Conservation (phyloP, 2,329 filamentous ascomycete genomes). For the Colletotrichum tropicale region DNA sequence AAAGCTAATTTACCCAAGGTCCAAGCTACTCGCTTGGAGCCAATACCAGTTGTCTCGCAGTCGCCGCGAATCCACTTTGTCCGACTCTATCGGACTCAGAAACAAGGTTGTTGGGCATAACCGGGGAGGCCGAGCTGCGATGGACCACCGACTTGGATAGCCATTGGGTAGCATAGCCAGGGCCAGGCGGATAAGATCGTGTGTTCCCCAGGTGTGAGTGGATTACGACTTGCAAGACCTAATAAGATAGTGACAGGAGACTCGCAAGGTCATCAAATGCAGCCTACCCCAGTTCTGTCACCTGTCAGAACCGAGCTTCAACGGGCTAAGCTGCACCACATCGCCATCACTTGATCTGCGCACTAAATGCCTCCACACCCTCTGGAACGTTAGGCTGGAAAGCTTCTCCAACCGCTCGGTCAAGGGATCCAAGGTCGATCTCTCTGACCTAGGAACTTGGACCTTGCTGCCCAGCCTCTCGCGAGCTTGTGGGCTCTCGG, state of each 20-base stretch:
- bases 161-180: neutral
- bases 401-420: neutral
- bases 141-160: neutral
- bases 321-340: neutral
- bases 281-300: neutral
- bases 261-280: neutral
- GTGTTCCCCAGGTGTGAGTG: neutral
- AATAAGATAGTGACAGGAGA: neutral
- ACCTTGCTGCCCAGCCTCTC: neutral
- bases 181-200: neutral
- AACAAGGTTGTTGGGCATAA: neutral
- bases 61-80: neutral
- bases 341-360: neutral
- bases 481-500: neutral
- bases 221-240: neutral
- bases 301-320: neutral
- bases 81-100: neutral
- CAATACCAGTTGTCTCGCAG: neutral
- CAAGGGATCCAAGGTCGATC: neutral
- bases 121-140: neutral
- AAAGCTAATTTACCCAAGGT: neutral
- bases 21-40: neutral
- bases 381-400: too few relatives aligned
- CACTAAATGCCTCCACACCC: neutral
- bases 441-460: neutral